Evolutionary conservation across 108 stramenopile species (phyloP), one percentile per base, ranked within the genome.

Genomic region (Fragilaria crotonensis): DNA sequence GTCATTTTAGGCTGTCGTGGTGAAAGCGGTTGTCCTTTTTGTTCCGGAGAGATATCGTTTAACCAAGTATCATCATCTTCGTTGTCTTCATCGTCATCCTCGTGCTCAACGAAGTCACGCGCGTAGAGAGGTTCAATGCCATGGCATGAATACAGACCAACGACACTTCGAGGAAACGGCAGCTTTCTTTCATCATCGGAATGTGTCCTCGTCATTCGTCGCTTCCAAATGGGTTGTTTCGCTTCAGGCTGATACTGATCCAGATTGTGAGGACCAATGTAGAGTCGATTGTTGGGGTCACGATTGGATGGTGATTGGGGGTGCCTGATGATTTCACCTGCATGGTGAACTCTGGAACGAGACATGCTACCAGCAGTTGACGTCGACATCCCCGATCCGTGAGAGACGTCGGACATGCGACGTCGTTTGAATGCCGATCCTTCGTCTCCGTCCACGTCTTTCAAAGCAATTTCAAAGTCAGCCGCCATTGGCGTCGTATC

Each of bases 121-220:
- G 85, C 77, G 52, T 79, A 89, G 22, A 87, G 62, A 3, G 97
- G 97, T 70, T 98, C 97, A 29, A 98, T 84, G n/a, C 97, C 97
- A 65, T 98, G 97, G 59, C 95, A 98, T 2, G 70, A 73, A 70
- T 79, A 96, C 9, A 95, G 95, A 0, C 97, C 97, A 7, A 89
- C 81, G 1, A 85, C 57, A 60, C 75, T 58, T 4, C 71, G 58
- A 0, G 87, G 83, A 61, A 89, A 93, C 0, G 87, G 90, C 33
- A 86, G 63, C 54, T 63, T 63, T 45, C 60, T 57, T 57, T 81
- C 76, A 25, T 85, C 81, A 14, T 71, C 65, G 33, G 53, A 41
- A 32, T 62, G 30, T 3, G 53, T 32, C 5, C 68, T 54, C n/a
- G 65, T 66, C 22, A 60, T 64, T 44, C 75, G 60, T 21, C 66